Evolutionary conservation across 768 basidiomycete species (phyloP).

Genomic region (Pisolithus marmoratus): DNA sequence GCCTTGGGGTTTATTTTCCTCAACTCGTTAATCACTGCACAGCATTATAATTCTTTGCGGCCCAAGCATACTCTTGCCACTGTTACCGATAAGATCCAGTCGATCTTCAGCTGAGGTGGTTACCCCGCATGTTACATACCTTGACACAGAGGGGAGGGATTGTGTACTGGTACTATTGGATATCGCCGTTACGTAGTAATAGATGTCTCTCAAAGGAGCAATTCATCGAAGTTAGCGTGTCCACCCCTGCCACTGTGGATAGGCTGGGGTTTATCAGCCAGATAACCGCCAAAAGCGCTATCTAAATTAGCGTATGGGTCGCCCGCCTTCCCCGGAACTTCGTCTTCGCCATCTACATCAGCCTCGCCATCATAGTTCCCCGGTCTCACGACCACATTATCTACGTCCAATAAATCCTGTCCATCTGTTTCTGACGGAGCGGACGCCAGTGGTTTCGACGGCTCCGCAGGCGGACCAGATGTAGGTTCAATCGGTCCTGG

Average conservation of each 20-base stretch:
- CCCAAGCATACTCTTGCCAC: constrained; percentile 37
- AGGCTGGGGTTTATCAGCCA: constrained; percentile 68
- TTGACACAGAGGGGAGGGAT: not conserved
- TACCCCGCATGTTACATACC: not conserved
- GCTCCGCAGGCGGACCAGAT: constrained; percentile 19
- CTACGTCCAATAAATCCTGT: constrained; percentile 14
- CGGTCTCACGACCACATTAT: constrained; percentile 1
- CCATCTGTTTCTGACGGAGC: constrained; percentile 18
- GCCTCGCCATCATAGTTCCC: constrained; percentile 13
- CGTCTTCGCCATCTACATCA: constrained; percentile 33
- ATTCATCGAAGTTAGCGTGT: constrained; percentile 55
- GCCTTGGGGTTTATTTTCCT: not conserved
- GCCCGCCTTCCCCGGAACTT: constrained; percentile 22
- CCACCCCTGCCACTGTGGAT: constrained; percentile 38
- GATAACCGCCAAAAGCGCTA: constrained; percentile 68
- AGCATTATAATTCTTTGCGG: constrained; percentile 89
- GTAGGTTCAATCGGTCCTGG: constrained; percentile 40
- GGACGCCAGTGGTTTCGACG: constrained; percentile 28
- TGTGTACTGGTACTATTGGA: not conserved
- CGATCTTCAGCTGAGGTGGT: constrained; percentile 21
- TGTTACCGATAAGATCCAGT: constrained; percentile 27
- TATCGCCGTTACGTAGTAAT: not conserved
- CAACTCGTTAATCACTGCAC: constrained; percentile 4
- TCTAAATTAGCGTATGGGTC: constrained; percentile 87
- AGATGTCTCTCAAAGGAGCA: constrained; percentile 46